Conservation (phyloP, 805 yeast species). For the Lipomyces starkeyi region DNA sequence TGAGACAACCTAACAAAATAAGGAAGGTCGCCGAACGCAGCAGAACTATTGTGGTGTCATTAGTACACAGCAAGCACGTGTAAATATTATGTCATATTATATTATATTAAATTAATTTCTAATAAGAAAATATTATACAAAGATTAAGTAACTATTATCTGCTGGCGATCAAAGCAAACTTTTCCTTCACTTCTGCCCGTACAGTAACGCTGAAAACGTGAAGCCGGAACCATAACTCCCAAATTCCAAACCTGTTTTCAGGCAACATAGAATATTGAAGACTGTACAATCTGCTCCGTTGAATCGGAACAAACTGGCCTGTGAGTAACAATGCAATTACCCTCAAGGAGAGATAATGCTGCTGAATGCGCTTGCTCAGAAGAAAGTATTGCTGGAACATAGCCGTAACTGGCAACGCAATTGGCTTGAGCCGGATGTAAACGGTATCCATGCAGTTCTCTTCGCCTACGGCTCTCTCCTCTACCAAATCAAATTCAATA, state of each 20-base stretch:
- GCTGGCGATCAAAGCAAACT: constrained; percentile 13
- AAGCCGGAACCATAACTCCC: constrained; percentile 34
- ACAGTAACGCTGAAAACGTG: constrained; percentile 16
- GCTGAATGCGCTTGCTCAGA: constrained; percentile 50
- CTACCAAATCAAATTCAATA: constrained; percentile 45
- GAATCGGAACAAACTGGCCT: constrained; percentile 57
- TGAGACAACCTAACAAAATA: too few relatives aligned
- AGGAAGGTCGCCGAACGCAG: too few relatives aligned
- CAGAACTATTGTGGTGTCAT: too few relatives aligned
- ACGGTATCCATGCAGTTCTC: neutral
- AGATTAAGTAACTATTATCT: neutral
- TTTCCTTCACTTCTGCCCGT: constrained; percentile 21
- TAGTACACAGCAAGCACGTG: too few relatives aligned
- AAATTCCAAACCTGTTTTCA: constrained; percentile 45
- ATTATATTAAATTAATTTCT: neutral
- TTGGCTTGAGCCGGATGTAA: constrained; percentile 42
- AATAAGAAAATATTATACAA: neutral
- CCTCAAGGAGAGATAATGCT: constrained; percentile 52
- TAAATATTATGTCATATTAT: neutral
- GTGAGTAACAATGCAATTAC: constrained; percentile 52
- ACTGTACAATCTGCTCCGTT: constrained; percentile 56
- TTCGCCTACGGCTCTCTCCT: constrained; percentile 3
- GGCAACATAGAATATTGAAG: constrained; percentile 62
- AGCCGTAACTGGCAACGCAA: constrained; percentile 52
- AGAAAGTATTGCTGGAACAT: constrained; percentile 58